Evolutionary conservation across 1,284 basidiomycete species (phyloP), one percentile per base, ranked within the genome.

Genomic region (Coniferiporia sulphurascens): DNA sequence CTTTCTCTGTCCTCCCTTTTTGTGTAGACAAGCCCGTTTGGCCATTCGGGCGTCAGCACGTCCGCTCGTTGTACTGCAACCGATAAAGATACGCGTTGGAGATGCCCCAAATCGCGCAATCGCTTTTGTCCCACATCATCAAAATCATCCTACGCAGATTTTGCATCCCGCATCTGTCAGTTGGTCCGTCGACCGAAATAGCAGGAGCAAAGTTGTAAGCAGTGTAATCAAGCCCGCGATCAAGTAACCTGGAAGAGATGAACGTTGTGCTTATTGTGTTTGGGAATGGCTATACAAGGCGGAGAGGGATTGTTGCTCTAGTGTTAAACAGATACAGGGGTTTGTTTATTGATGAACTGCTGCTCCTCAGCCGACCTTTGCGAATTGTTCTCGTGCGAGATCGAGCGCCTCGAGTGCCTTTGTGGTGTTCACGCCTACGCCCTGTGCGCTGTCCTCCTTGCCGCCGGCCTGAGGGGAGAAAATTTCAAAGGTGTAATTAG

Each of bases 381-480:
- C 41, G 48, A 62, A 62, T 10, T 53, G 48, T 21, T 75, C 69
- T 62, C 74, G 75, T 7, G 89, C 91, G 48, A 78, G 76, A 50
- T 69, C 72, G 36, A 95, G 69, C 1, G 92, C 95, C 62, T 92
- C 90, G 19, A 81, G 73, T 2, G 94, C 74, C 72, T 84, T 89
- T 46, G 74, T 73, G 2, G 79, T 71, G 64, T 93, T 80, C 9
- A 77, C 74, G 48, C 95, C 95, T 17, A 95, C 85, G 50, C 95
- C 95, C 68, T 95, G 93, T 2, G 89, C 89, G 58, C 84, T 81
- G 52, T 97, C 95, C 61, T 92, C 91, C 74, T 94, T 96, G 19
- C 95, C 95, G 61, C 95, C 95, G 60, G 92, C 92, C 91, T 93
- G 66, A 10, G 61, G 56, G 57, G 22, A 6, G 52, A 27, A 3